These are phyloP conservation scores for Xylaria sp. DNA, from an alignment of 2,329 filamentous ascomycete genomes.

Conservation along the genomic window DNA sequence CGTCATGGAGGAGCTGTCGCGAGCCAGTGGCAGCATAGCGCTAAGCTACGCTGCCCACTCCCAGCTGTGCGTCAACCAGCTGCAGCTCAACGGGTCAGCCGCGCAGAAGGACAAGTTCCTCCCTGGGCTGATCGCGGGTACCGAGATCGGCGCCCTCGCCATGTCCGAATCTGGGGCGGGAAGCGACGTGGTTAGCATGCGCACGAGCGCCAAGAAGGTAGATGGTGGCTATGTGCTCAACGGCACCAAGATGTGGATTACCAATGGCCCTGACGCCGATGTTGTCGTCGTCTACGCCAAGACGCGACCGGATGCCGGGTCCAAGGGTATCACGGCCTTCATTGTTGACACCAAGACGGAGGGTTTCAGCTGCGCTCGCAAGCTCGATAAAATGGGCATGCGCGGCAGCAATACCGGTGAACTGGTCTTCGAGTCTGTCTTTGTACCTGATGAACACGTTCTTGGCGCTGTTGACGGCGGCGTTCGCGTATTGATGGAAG, in stretches of 20 bases:
- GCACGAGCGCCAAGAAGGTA: slow-evolving; percentile 78
- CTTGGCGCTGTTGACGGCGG: slow-evolving; percentile 82
- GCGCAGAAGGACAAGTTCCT: slow-evolving; percentile 84
- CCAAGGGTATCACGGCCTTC: slow-evolving; percentile 95
- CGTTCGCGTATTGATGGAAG: slow-evolving; percentile 93
- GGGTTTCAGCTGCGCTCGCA: slow-evolving; percentile 86
- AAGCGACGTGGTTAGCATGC: slow-evolving; percentile 95
- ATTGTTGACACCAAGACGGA: slow-evolving; percentile 74
- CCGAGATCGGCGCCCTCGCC: slow-evolving; percentile 83
- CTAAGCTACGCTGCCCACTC: slow-evolving; percentile 95
- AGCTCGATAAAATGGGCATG: slow-evolving; percentile 99
- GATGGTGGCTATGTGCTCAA: slow-evolving; percentile 87
- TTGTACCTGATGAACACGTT: slow-evolving; percentile 82
- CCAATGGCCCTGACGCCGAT: slow-evolving; percentile 95
- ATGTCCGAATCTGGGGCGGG: slow-evolving; percentile 95
- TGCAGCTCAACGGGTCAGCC: slow-evolving; percentile 82
- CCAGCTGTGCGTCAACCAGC: slow-evolving; percentile 94
- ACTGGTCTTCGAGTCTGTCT: slow-evolving; percentile 87
- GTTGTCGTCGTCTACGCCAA: slow-evolving; percentile 96
- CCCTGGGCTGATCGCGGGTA: slow-evolving; percentile 79
- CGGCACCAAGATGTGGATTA: slow-evolving; percentile 99
- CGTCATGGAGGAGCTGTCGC: slow-evolving; percentile 92
- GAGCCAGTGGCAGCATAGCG: slow-evolving; percentile 82
- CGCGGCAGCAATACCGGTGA: slow-evolving; percentile 95
- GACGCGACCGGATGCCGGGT: slow-evolving; percentile 78